Base-by-base conservation (phyloP, 2,329 filamentous ascomycete species). In the Xylariaceae sp. region DNA sequence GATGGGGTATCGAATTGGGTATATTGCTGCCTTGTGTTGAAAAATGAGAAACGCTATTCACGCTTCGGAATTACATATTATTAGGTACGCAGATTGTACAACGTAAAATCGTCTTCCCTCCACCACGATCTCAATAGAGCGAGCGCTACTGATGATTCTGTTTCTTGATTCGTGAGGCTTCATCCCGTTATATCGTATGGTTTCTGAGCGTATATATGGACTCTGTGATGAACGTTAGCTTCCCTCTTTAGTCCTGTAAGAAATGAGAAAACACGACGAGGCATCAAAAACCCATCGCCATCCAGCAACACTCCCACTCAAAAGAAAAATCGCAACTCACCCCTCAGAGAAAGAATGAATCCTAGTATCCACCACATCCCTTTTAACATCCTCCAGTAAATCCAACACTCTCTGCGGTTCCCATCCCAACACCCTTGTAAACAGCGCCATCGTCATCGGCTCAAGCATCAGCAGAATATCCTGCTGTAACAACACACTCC, bases 311-410 rank as follows among this genome's bases (percentile, higher is more conserved):
- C 22, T 28, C 22, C 22, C 22, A 28, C 22, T 5, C 7, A 18
- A 45, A 31, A 41, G 45, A 41, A 9, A 9, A 38, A 38, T 14
- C 5, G 4, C 17, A 39, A 54, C 56, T 57, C 22, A 63, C 59
- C 60, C 60, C 46, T 62, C 60, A 1, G 56, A 59, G 45, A 60
- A 64, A 6, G 57, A 57, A 50, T 61, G 62, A n/a, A 64, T 51
- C 31, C 50, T 59, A 1, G 56, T 56, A 33, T 64, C 51, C 38
- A 46, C 45, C 12, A 62, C 56, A 43, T 63, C 62, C 36, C 34
- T 33, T 51, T 58, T 62, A 6, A 61, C 62, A 16, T 50, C 22
- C 43, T 60, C 61, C 4, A 64, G 42, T 22, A 56, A 57, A n/a
- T 58, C 50, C 7, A 47, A 42, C 7, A 58, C 52, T 16, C 51